A percentile compares a stretch with the other conserved stretches of the same genome.
Evolutionary conservation across 2,329 filamentous ascomycete genomes (phyloP).

Genomic region (Colletotrichum abscissum): DNA sequence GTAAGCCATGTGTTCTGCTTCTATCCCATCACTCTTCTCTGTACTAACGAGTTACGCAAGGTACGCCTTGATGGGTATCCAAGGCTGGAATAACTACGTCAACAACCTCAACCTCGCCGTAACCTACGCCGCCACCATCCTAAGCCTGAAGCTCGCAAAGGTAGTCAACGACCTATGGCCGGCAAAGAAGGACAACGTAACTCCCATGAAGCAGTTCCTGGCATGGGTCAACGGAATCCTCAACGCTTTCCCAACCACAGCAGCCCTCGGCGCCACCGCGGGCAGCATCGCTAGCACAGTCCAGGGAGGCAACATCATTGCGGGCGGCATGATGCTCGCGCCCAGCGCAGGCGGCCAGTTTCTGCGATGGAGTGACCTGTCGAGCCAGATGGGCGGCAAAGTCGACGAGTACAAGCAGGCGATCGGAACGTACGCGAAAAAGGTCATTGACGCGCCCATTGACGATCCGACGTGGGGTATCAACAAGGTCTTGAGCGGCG

Average conservation of each 20-base stretch:
- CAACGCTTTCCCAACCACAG: constrained; percentile 3
- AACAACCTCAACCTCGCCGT: constrained; percentile 21
- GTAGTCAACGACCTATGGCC: constrained; percentile 12
- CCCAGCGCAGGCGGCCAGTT: neutral
- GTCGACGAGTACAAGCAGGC: neutral
- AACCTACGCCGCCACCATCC: neutral
- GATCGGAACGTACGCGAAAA: neutral
- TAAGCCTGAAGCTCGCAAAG: neutral
- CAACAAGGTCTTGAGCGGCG: neutral
- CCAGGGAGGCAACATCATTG: neutral
- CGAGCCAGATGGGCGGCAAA: neutral
- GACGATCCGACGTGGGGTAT: constrained; percentile 15
- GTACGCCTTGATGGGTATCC: constrained; percentile 28
- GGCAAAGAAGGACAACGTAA: neutral
- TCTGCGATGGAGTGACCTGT: neutral
- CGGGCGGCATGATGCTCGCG: neutral
- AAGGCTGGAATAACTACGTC: constrained; percentile 35
- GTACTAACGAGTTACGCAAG: neutral
- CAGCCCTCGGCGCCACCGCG: neutral
- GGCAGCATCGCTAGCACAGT: neutral
- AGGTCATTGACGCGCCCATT: constrained; percentile 10
- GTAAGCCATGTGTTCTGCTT: neutral
- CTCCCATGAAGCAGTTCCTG: neutral
- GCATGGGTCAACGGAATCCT: constrained; percentile 10
- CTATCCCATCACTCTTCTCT: neutral